Evolutionary conservation across 495 filamentous ascomycete species (phyloP), one percentile per base, ranked within the genome.

Genomic region (Neurospora sp.): DNA sequence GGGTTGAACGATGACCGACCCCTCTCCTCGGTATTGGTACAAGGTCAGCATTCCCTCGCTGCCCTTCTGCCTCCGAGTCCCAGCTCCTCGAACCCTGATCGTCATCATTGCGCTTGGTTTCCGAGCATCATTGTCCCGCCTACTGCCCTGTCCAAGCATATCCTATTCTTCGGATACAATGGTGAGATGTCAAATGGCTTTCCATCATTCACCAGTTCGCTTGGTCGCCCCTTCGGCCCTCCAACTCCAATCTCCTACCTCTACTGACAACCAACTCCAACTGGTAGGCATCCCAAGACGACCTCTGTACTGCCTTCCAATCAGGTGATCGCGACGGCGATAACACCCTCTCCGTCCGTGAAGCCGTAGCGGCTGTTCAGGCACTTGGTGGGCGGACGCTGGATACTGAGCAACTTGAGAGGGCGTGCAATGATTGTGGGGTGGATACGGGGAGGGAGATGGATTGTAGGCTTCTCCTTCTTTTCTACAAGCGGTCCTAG

Each of bases 241-340:
- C 41, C 41, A 16, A 16, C 41, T 16, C 41, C 41, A 44, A 44
- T 17, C 16, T 44, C n/a, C 45, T 27, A 59, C 48, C 48, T 59
- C 22, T 3, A 31, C 48, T 27, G 10, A 59, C 48, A 6, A 31
- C 20, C 20, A 59, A 59, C 22, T 59, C 9, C 22, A n/a, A 44
- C 7, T 44, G 42, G 8, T 10, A 75, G 74, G 72, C 68, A 14
- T 74, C 70, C 44, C 72, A 75, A 65, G 41, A 38, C 68, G 72
- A 74, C 7, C 71, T 75, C 70, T 48, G 72, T 40, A 74, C 40
- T 16, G 74, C 74, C 38, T 75, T 75, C 70, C 31, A 70, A 31
- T 61, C 70, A 59, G 74, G 74, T 40, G 74, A 75, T 65, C 44
- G 71, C 31, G 74, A 75, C 40, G 74, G 72, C 39, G 74, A 75